Conservation (phyloP, 352 stramenopile species). For the Phytopythium ostracodes region DNA sequence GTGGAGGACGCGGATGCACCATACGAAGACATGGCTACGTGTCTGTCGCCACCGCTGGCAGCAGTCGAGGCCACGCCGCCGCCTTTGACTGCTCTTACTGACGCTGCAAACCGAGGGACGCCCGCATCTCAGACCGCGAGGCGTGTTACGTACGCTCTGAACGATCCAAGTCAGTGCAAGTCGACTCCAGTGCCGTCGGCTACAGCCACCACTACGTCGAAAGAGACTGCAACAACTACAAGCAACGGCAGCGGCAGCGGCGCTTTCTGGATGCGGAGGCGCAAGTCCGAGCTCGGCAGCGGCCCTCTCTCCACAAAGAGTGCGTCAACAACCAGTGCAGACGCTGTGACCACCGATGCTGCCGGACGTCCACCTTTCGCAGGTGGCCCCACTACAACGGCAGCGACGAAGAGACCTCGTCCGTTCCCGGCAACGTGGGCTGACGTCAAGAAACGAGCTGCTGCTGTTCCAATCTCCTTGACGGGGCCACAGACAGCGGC, state of each 20-base stretch:
- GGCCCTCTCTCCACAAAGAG: neutral
- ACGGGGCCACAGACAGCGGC: neutral
- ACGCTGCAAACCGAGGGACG: neutral
- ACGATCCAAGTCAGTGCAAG: neutral
- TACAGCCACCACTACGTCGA: neutral
- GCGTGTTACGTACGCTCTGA: neutral
- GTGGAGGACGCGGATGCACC: neutral
- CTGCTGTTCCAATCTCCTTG: neutral
- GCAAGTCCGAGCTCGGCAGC: neutral
- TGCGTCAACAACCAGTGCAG: neutral
- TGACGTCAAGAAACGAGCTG: slow-evolving; percentile 31
- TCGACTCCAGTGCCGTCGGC: neutral
- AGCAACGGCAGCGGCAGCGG: no score
- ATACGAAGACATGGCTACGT: neutral
- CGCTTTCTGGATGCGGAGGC: neutral
- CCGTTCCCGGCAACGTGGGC: slow-evolving; percentile 30
- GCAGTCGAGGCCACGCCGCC: neutral
- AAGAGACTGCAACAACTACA: neutral
- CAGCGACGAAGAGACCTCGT: slow-evolving; percentile 13
- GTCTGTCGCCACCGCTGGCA: neutral
- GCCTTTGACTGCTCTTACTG: neutral
- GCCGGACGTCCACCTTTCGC: neutral
- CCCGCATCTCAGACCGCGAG: no score
- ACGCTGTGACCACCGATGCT: neutral
- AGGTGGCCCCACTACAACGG: neutral